Conservation (phyloP, 1,139 yeast genomes). For the Yamadazyma triangularis region DNA sequence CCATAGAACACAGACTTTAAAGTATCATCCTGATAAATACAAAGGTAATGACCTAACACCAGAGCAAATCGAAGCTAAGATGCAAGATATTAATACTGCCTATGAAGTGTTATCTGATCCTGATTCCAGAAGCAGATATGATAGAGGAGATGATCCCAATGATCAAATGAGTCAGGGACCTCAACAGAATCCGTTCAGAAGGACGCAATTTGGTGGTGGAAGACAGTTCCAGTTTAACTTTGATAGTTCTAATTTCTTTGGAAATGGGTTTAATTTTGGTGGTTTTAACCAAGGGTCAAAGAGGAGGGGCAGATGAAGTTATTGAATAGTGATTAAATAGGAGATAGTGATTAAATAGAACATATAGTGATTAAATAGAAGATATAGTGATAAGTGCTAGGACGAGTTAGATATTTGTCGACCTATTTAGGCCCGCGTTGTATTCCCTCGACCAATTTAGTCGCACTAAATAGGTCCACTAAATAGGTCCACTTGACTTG, state of each 20-base stretch:
- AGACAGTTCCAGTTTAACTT: slow-evolving; percentile 10
- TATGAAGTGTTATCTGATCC: slow-evolving; percentile 77
- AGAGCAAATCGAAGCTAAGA: slow-evolving; percentile 74
- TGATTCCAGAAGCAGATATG: slow-evolving; percentile 62
- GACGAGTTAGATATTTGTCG: too few relatives aligned
- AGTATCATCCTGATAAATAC: slow-evolving; percentile 89
- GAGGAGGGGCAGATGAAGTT: too few relatives aligned
- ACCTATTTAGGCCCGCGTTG: too few relatives aligned
- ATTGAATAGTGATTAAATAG: too few relatives aligned
- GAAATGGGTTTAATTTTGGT: slow-evolving; percentile 19
- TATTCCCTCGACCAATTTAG: too few relatives aligned
- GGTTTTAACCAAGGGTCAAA: slow-evolving; percentile 7
- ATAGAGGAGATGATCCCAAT: slow-evolving; percentile 61
- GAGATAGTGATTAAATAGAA: too few relatives aligned
- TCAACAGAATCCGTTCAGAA: slow-evolving; percentile 6
- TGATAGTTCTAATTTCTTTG: slow-evolving; percentile 9
- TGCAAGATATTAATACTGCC: slow-evolving; percentile 92
- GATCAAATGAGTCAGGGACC: slow-evolving; percentile 28
- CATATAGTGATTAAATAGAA: too few relatives aligned
- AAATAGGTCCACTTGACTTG: too few relatives aligned
- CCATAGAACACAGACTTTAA: slow-evolving; percentile 70
- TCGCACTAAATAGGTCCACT: too few relatives aligned
- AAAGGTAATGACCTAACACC: slow-evolving; percentile 59
- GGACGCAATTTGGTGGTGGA: slow-evolving; percentile 7
- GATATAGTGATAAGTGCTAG: too few relatives aligned